phyloP scores from a whole-genome alignment of 139 green algal species.

The Chlamydomonas incerta region DNA sequence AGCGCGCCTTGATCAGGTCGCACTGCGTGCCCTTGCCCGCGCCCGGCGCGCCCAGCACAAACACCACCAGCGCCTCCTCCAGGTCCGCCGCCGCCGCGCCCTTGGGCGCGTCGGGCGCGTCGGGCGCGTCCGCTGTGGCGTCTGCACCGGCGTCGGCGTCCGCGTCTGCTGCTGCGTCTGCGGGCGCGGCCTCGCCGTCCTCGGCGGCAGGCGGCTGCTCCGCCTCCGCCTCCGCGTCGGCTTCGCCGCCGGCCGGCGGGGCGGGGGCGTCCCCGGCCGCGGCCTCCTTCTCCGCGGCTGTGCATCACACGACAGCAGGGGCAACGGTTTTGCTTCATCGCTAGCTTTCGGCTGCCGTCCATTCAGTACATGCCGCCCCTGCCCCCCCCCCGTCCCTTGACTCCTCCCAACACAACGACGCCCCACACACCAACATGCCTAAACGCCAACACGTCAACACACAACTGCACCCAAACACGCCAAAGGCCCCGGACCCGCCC shows the following conservation, averaged over 20 bases:
- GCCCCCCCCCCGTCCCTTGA: too few species aligned
- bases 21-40: conserved; percentile 68
- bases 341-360: too few species aligned
- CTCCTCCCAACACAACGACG: too few species aligned
- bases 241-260: background rate
- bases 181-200: too few species aligned
- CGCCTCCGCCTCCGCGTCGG: background rate
- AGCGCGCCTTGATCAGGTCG: conserved; percentile 49
- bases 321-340: too few species aligned
- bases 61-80: conserved; percentile 33
- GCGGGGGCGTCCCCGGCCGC: background rate
- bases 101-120: background rate
- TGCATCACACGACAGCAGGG: too few species aligned
- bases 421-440: too few species aligned
- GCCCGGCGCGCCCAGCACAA: conserved; percentile 56
- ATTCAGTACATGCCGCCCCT: too few species aligned
- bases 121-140: background rate
- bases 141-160: background rate
- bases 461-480: too few species aligned
- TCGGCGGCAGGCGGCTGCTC: background rate
- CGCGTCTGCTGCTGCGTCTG: too few species aligned
- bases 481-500: too few species aligned
- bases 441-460: too few species aligned
- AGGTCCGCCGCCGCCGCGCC: background rate
- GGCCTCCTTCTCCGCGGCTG: background rate